phyloP scores from a whole-genome alignment of 495 filamentous ascomycete genomes.

The Penicillium flavigenum region DNA sequence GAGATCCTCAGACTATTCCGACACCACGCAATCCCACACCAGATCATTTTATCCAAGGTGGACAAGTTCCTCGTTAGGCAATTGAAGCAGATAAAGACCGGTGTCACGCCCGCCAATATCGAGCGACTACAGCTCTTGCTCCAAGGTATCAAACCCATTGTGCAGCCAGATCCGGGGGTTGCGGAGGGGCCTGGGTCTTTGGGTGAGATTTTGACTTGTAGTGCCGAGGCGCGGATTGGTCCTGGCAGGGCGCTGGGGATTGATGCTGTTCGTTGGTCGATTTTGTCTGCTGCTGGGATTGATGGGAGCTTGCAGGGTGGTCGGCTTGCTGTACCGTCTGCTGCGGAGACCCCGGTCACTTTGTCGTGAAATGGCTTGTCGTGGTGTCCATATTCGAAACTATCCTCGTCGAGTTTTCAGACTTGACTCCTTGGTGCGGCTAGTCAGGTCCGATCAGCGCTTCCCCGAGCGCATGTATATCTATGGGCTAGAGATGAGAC shows the following conservation, averaged over 20 bases:
- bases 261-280: constrained; percentile 50
- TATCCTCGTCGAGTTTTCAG: neutral
- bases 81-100: constrained; percentile 32
- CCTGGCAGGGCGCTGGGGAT: constrained; percentile 44
- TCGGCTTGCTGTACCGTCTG: constrained; percentile 6
- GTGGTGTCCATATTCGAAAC: neutral
- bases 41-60: constrained; percentile 81
- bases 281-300: constrained; percentile 51
- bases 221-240: constrained; percentile 34
- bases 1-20: constrained; percentile 65
- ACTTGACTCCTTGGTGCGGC: constrained; percentile 1
- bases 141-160: constrained; percentile 22
- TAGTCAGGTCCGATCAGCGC: neutral
- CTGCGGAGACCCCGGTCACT: neutral
- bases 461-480: neutral
- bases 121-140: constrained; percentile 33
- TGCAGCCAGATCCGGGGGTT: constrained; percentile 34
- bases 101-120: constrained; percentile 30
- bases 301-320: constrained; percentile 37
- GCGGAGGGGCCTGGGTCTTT: constrained; percentile 45
- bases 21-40: constrained; percentile 61
- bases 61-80: constrained; percentile 55
- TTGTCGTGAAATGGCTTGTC: neutral
- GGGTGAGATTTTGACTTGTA: constrained; percentile 53
- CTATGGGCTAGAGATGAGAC: neutral